phyloP scores from a whole-genome alignment of 768 basidiomycete genomes.

The Lactarius sanguifluus region DNA sequence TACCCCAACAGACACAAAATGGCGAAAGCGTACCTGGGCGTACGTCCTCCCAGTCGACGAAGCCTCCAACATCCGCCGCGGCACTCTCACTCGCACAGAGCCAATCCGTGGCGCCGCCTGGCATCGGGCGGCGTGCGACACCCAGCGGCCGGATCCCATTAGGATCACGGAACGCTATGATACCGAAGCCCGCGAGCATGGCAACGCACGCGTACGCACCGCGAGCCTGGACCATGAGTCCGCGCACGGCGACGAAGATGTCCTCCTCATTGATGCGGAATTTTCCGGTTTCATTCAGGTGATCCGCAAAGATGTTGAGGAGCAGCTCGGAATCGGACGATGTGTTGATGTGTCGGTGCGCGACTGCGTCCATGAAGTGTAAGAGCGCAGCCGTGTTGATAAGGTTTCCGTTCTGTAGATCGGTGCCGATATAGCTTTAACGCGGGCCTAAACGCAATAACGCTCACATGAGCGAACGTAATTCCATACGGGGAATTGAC shows the following conservation, averaged over 20 bases:
- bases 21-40: conserved; percentile 61
- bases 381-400: conserved; percentile 89
- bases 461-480: conserved; percentile 89
- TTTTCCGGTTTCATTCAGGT: conserved; percentile 97
- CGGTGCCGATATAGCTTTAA: not conserved
- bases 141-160: conserved; percentile 96
- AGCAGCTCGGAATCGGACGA: conserved; percentile 97
- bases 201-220: conserved; percentile 97
- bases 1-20: not conserved
- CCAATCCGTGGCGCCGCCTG: conserved; percentile 73
- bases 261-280: conserved; percentile 99
- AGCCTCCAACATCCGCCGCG: conserved; percentile 92
- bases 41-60: conserved; percentile 91
- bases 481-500: conserved; percentile 99
- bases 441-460: conserved; percentile 11
- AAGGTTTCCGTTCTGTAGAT: conserved; percentile 88
- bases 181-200: conserved; percentile 99
- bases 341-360: conserved; percentile 98
- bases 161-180: conserved; percentile 97
- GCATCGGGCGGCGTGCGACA: conserved; percentile 65
- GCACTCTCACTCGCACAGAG: conserved; percentile 94
- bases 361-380: conserved; percentile 92
- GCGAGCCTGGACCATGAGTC: conserved; percentile 82
- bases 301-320: conserved; percentile 96
- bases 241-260: conserved; percentile 91